phyloP scores from a whole-genome alignment of 2,329 filamentous ascomycete species.

The Camillea tinctor region DNA sequence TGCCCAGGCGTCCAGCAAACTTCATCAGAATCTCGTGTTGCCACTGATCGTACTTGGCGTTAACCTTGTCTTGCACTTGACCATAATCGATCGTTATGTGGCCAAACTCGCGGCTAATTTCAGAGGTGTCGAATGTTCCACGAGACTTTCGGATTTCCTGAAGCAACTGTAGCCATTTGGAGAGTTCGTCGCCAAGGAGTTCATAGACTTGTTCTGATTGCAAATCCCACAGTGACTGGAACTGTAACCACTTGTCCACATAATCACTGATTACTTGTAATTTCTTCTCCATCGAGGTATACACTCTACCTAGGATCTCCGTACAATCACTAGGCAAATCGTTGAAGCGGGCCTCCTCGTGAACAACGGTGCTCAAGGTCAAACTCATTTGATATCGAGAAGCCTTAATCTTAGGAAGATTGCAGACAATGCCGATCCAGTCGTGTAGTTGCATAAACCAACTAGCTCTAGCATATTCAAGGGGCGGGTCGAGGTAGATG shows the following conservation, averaged over 20 bases:
- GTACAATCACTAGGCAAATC: slow-evolving; percentile 84
- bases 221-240: slow-evolving; percentile 97
- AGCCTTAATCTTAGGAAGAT: slow-evolving; percentile 89
- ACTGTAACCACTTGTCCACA: slow-evolving; percentile 97
- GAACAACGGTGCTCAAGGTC: slow-evolving; percentile 55
- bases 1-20: slow-evolving; percentile 85
- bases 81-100: slow-evolving; percentile 97
- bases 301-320: slow-evolving; percentile 74
- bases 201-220: slow-evolving; percentile 96
- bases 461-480: slow-evolving; percentile 86
- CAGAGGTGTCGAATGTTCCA: slow-evolving; percentile 95
- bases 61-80: slow-evolving; percentile 97
- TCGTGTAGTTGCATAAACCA: slow-evolving; percentile 92
- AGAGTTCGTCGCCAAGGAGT: slow-evolving; percentile 83
- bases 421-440: slow-evolving; percentile 91
- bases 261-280: slow-evolving; percentile 77
- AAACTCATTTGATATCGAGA: slow-evolving; percentile 90
- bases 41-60: slow-evolving; percentile 99
- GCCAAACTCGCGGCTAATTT: slow-evolving; percentile 88
- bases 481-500: slow-evolving; percentile 90
- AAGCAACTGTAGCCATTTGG: slow-evolving; percentile 91
- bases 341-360: slow-evolving; percentile 71
- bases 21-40: slow-evolving; percentile 95
- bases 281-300: slow-evolving; percentile 80
- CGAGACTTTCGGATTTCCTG: slow-evolving; percentile 95